A percentile compares a stretch with the other conserved stretches of the same genome.
These are phyloP conservation scores for Lupinus albus DNA, from an alignment of 306 rosid species.

Conservation along the genomic window DNA sequence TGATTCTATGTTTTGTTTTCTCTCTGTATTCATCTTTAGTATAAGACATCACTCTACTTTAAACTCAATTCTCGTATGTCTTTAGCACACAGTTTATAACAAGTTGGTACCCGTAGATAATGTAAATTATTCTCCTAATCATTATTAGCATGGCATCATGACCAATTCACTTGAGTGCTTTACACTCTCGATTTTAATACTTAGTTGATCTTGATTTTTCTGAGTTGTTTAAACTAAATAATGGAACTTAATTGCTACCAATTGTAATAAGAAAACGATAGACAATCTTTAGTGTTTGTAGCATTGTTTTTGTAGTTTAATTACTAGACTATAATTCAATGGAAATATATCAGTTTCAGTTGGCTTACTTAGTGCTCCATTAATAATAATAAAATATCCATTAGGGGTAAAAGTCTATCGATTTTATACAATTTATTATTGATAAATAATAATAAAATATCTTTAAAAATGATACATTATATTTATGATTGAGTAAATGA, in stretches of 20 bases:
- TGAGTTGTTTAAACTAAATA: slow-evolving; percentile 35
- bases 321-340: slow-evolving; percentile 25
- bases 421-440: too few species aligned
- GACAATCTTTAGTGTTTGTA: slow-evolving; percentile 40
- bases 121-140: slow-evolving; percentile 45
- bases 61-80: slow-evolving; percentile 12
- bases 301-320: slow-evolving; percentile 37
- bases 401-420: too few species aligned
- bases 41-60: slow-evolving; percentile 15
- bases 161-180: slow-evolving; percentile 47
- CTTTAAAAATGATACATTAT: too few species aligned
- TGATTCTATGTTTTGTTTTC: not conserved
- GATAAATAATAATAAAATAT: too few species aligned
- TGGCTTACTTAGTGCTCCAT: slow-evolving; percentile 50
- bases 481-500: too few species aligned
- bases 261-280: slow-evolving; percentile 42
- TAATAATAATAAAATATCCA: not conserved
- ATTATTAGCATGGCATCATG: slow-evolving; percentile 39
- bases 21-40: not conserved
- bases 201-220: slow-evolving; percentile 26
- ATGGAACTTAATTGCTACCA: slow-evolving; percentile 51
- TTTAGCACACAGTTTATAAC: slow-evolving; percentile 34
- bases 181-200: slow-evolving; percentile 41
- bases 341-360: slow-evolving; percentile 25
- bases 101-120: slow-evolving; percentile 56